Evolutionary conservation across 2,329 filamentous ascomycete species (phyloP).

Genomic region (Furcasterigmium furcatum): DNA sequence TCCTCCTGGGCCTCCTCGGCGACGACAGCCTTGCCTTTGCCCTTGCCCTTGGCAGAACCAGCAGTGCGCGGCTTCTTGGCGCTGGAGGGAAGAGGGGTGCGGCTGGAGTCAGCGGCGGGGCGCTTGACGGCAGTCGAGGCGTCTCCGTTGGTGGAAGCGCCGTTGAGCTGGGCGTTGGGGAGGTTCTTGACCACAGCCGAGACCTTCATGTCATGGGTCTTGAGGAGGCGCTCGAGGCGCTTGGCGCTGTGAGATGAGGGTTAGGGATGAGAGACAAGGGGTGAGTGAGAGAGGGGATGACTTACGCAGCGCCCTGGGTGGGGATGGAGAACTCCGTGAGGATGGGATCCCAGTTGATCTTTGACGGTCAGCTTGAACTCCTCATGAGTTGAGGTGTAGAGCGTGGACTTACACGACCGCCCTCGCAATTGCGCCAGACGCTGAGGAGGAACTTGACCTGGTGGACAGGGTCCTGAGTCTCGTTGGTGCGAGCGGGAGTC

Average conservation of each 20-base stretch:
- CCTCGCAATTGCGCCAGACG: conserved; percentile 59
- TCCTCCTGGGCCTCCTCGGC: background rate
- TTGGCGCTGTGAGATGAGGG: conserved; percentile 49
- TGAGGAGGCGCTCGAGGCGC: conserved; percentile 64
- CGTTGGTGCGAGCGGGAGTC: conserved; percentile 6
- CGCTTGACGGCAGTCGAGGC: too few species aligned
- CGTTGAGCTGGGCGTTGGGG: background rate
- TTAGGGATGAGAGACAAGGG: background rate
- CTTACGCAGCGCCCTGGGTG: conserved; percentile 68
- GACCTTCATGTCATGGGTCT: conserved; percentile 46
- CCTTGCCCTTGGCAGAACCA: background rate
- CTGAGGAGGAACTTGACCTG: conserved; percentile 65
- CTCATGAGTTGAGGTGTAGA: background rate
- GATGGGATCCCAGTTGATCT: conserved; percentile 67
- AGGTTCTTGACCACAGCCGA: conserved; percentile 5
- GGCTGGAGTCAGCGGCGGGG: background rate
- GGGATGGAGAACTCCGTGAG: conserved; percentile 61
- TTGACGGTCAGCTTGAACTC: background rate
- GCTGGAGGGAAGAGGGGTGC: background rate
- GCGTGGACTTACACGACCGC: conserved; percentile 54
- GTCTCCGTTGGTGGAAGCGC: too few species aligned
- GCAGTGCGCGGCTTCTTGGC: background rate
- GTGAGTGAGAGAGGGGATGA: conserved; percentile 13
- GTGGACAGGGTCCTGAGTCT: conserved; percentile 6
- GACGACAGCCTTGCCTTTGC: background rate